Evolutionary conservation across 164 flowering plant species (phyloP).

Genomic region (Stephania yunnanensis): DNA sequence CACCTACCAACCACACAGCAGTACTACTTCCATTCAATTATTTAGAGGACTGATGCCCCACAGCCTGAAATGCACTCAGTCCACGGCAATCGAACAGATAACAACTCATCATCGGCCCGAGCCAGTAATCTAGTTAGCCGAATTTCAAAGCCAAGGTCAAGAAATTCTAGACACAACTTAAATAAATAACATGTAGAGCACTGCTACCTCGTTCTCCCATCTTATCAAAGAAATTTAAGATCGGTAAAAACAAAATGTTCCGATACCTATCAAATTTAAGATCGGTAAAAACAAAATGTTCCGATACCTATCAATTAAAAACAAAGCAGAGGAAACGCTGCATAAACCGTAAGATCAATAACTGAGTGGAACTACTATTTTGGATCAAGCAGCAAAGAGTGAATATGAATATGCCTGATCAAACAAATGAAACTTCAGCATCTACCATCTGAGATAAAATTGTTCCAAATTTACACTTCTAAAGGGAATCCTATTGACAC

Average conservation of each 20-base stretch:
- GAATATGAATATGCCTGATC: neutral
- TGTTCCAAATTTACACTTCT: neutral
- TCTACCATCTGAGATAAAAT: neutral
- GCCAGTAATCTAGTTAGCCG: neutral
- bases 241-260: neutral
- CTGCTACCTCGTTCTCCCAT: neutral
- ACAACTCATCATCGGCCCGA: neutral
- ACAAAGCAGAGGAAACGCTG: neutral
- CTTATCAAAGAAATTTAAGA: neutral
- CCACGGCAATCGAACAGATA: neutral
- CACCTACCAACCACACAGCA: neutral
- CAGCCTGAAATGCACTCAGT: neutral
- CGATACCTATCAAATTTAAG: neutral
- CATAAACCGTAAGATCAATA: neutral
- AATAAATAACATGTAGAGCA: too few species aligned
- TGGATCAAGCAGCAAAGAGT: neutral
- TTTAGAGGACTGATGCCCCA: neutral
- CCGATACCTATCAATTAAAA: neutral
- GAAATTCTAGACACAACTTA: neutral
- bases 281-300: neutral
- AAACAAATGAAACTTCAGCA: neutral
- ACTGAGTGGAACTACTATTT: neutral
- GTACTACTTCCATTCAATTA: neutral
- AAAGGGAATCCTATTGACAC: neutral
- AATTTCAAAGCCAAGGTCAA: neutral